Evolutionary conservation across 768 basidiomycete genomes (phyloP), one percentile per base, ranked within the genome.

Genomic region (Fibroporia radiculosa): DNA sequence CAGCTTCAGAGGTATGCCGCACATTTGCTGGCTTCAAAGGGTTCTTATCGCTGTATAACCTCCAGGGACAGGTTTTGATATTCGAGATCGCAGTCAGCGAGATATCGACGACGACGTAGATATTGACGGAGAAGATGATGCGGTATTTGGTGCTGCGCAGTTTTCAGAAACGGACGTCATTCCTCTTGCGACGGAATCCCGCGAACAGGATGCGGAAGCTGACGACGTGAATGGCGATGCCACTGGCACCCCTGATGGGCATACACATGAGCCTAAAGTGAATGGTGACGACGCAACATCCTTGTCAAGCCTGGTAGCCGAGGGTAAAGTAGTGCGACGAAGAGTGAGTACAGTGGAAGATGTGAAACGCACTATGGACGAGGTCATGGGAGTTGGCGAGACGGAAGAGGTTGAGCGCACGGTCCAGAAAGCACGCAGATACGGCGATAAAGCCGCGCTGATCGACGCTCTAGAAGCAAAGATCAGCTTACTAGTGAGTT

Each of bases 71-170:
- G 88, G 88, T n/a, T 86, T 89, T 58, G 71, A 77, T 46, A 71
- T 78, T 7, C 78, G 83, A 31, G 67, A 77, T 48, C 65, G 64
- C 20, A 60, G 69, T n/a, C 67, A 72, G 14, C 65, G 71, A 48
- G 85, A 88, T 47, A 72, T 84, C 2, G 88, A 91, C 24, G 86
- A 84, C 14, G 87, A 88, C 36, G 69, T 90, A 8, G 88, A 91
- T 46, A 67, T 89, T 8, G 87, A 88, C 45, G 86, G 87, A 2
- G 84, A 84, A 44, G 86, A 87, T 56, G 71, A 78, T 44, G 72
- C 58, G 3, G 54, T 72, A 1, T 91, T 78, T 55, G 87, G 87
- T 1, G 73, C 75, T 14, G 70, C 74, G 0, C 88, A 91, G 56
- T 91, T 91, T 59, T 81, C 78, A 8, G 86, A 89, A 59, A 70